Evolutionary conservation across 768 basidiomycete species (phyloP).

Genomic region (Termitomyces sp.): DNA sequence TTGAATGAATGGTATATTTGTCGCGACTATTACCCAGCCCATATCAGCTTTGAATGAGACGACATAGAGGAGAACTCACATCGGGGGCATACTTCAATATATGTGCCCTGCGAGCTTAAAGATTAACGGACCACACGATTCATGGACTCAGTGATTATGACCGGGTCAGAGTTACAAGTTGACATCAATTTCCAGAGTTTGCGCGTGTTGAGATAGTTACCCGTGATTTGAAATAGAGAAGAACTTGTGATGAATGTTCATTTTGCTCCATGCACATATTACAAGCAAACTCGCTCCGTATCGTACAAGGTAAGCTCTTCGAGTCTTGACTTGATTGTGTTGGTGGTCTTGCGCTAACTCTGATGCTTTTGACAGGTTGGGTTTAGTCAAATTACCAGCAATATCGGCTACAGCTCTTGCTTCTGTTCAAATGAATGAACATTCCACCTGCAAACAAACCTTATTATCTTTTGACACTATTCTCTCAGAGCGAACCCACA

Average conservation of each 20-base stretch:
- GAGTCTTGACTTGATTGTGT: no score
- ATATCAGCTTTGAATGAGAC: not conserved
- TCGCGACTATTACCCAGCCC: conserved; percentile 55
- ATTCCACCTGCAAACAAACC: no score
- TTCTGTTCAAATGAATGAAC: no score
- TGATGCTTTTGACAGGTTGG: no score
- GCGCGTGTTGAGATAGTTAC: not conserved
- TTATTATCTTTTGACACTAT: no score
- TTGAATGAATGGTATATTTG: conserved; percentile 87
- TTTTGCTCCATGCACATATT: not conserved
- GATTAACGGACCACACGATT: not conserved
- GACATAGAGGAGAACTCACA: not conserved
- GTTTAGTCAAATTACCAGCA: no score
- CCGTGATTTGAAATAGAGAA: not conserved
- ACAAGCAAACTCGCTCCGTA: not conserved
- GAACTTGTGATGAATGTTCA: not conserved
- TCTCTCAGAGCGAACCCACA: no score
- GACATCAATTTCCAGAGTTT: not conserved
- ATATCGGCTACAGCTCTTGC: no score
- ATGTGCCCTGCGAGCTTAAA: not conserved
- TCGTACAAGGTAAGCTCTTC: not conserved
- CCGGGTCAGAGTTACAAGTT: not conserved
- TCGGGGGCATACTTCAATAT: conserved; percentile 15
- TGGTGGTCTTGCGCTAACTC: no score
- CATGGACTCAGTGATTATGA: not conserved